These are phyloP conservation scores for Hygrophorus russula DNA, from an alignment of 768 basidiomycete genomes.

Conservation along the genomic window DNA sequence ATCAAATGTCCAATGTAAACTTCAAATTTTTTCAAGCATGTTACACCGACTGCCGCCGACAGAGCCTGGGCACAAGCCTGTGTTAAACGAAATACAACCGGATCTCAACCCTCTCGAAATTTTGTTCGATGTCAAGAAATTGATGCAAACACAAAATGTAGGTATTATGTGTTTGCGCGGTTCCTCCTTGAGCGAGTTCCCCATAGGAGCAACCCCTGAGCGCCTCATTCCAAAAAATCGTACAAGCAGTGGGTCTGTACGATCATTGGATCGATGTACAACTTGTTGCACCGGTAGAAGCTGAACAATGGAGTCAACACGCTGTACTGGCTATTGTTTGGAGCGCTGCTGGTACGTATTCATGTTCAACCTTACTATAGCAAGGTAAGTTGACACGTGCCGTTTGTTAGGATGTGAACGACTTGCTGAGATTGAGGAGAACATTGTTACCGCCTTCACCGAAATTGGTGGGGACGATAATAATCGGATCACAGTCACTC, in stretches of 20 bases:
- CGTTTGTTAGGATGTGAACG: constrained; percentile 45
- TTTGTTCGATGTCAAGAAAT: constrained; percentile 65
- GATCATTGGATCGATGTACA: constrained; percentile 62
- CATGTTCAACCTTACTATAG: neutral
- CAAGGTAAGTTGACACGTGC: constrained; percentile 4
- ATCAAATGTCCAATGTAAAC: neutral
- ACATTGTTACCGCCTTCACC: constrained; percentile 58
- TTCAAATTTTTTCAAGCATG: constrained; percentile 31
- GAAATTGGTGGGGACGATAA: constrained; percentile 47
- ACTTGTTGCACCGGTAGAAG: constrained; percentile 33
- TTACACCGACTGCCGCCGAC: constrained; percentile 57
- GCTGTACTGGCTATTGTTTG: constrained; percentile 66
- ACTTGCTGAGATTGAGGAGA: constrained; percentile 56
- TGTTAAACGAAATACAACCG: constrained; percentile 64
- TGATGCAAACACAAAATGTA: constrained; percentile 59
- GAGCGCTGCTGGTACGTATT: constrained; percentile 48
- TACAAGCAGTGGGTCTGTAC: constrained; percentile 55
- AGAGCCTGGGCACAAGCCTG: constrained; percentile 32
- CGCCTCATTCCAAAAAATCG: constrained; percentile 56
- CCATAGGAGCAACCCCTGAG: constrained; percentile 58
- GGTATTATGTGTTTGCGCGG: constrained; percentile 8
- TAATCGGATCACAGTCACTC: constrained; percentile 43
- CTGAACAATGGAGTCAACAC: constrained; percentile 63
- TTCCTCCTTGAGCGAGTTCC: neutral
- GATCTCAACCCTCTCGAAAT: constrained; percentile 69